These are phyloP conservation scores for Rhodotorula paludigena DNA, from an alignment of 768 basidiomycete species.

Conservation along the genomic window DNA sequence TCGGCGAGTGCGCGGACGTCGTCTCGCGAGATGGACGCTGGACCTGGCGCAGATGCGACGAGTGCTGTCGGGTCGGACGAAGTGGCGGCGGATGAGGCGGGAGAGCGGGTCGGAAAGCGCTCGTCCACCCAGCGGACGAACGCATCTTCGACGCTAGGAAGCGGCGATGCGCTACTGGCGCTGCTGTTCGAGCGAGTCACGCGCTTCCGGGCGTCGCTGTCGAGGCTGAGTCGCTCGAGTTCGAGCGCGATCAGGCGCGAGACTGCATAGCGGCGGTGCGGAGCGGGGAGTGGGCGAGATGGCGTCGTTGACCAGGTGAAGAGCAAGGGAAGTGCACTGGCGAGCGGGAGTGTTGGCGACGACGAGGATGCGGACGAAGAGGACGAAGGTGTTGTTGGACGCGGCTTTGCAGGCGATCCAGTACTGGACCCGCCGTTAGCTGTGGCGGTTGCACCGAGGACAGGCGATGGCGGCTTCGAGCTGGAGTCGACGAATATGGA, in stretches of 20 bases:
- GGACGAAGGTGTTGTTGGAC: not conserved
- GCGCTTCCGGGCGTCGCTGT: not conserved
- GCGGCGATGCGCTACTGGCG: no score
- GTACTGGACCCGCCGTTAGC: not conserved
- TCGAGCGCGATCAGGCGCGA: slow-evolving; percentile 17
- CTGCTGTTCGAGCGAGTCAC: not conserved
- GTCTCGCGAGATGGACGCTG: not conserved
- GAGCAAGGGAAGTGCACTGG: slow-evolving; percentile 16
- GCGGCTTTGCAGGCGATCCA: not conserved
- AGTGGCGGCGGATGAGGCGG: not conserved
- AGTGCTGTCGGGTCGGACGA: no score
- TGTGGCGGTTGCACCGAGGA: not conserved
- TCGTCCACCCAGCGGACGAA: slow-evolving; percentile 37
- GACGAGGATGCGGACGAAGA: not conserved
- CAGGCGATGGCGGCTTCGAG: no score
- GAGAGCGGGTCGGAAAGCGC: not conserved
- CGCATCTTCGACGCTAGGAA: not conserved
- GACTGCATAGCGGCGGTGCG: slow-evolving; percentile 26
- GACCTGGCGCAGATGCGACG: not conserved
- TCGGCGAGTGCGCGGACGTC: slow-evolving; percentile 17
- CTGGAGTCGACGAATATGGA: slow-evolving; percentile 1
- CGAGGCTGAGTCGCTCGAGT: slow-evolving; percentile 10
- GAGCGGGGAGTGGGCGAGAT: not conserved
- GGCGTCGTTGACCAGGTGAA: slow-evolving; percentile 31
- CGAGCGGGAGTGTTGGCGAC: not conserved